These are phyloP conservation scores for Ceratocystis eucalypticola DNA, from an alignment of 2,329 filamentous ascomycete genomes.

Conservation along the genomic window DNA sequence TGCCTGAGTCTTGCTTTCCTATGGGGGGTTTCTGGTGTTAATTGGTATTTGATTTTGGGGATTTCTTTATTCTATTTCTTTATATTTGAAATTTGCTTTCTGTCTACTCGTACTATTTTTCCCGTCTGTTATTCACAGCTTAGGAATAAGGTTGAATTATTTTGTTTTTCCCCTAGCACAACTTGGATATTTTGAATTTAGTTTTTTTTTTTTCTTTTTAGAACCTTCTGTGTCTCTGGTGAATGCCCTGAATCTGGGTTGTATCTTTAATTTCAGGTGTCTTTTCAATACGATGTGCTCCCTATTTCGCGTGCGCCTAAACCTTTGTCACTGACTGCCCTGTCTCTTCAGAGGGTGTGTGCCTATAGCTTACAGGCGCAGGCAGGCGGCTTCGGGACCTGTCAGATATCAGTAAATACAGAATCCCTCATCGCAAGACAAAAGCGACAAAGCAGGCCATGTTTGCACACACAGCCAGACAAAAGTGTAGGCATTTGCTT, in stretches of 20 bases:
- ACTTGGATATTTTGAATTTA: not conserved
- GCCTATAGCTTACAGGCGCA: not conserved
- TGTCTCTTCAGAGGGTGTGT: not conserved
- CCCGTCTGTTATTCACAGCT: not conserved
- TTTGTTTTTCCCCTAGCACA: not conserved
- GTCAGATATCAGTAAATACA: not conserved
- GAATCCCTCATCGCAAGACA: not conserved
- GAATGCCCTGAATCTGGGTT: not conserved
- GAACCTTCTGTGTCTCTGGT: not conserved
- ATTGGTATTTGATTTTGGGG: constrained; percentile 3
- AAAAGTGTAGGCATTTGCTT: not conserved
- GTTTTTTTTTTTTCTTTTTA: constrained; percentile 5
- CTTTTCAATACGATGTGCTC: not conserved
- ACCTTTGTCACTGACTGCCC: not conserved
- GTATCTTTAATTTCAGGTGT: not conserved
- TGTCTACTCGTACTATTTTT: not conserved
- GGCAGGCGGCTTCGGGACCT: not conserved
- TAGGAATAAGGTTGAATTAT: not conserved
- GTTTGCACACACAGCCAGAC: not conserved
- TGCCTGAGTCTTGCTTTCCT: constrained; percentile 1
- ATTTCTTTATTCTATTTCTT: not conserved
- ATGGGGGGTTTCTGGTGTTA: constrained; percentile 1
- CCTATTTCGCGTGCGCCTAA: not conserved
- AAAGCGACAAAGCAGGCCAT: not conserved
- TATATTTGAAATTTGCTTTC: constrained; percentile 5